Evolutionary conservation across 441 rosid species (phyloP), one percentile per base, ranked within the genome.

Genomic region (Omphalea diandra): DNA sequence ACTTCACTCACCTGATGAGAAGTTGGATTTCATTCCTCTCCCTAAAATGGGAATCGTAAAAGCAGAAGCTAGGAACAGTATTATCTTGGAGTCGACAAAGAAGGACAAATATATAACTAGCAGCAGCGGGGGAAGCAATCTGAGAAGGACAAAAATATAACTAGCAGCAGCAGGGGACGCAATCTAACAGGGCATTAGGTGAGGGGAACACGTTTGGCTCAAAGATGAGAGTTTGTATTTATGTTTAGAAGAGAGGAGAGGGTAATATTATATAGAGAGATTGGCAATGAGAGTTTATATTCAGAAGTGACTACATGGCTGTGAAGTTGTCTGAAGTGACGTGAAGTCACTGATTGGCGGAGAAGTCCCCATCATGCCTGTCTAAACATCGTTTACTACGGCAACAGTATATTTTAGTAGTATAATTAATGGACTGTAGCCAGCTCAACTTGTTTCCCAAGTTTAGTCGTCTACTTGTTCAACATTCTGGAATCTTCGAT

Each of bases 21-120:
- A 46, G 7, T 40, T 26, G 10, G 1, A 3, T 2, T 50, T 75
- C 78, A 69, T 70, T 70, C 70, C 71, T 70, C 71, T 70, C 41
- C 78, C 78, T 56, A 69, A 58, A 75, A 69, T n/a, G 63, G 65
- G 17, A 15, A 14, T 5, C 5, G n/a, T n/a, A 4, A 18, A 58
- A 33, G n/a, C 14, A 9, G 26, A 47, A 53, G 17, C 22, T 8
- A 32, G 47, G 40, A 40, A 6, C 4, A 29, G 0, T 66, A 10
- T 2, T 18, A 6, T 46, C 40, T 18, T 1, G 3, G 46, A 4
- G 7, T 1, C 2, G 7, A 12, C 8, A 33, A 18, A 2, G 60
- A n/a, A 29, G 5, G 53, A 18, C 17, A 22, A 32, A 12, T 9
- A 2, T 33, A 18, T 6, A 33, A 33, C 14, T 14, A 49, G 44